These are phyloP conservation scores for Fragaria ananassa DNA, from an alignment of 306 rosid genomes.

Conservation along the genomic window DNA sequence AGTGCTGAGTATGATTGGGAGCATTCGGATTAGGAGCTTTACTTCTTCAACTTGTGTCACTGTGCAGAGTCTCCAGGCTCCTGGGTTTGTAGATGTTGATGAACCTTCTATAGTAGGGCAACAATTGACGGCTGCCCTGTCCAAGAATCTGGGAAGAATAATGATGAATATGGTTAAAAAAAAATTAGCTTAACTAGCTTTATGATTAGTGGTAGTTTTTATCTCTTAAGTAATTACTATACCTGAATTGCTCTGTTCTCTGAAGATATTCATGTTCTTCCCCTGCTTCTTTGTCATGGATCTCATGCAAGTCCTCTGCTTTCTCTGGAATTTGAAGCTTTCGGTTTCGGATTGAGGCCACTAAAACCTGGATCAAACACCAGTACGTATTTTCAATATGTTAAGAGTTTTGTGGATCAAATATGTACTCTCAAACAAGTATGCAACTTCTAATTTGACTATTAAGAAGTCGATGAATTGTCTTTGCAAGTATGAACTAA, in stretches of 20 bases:
- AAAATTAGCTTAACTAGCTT: not conserved
- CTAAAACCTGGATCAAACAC: conserved; percentile 45
- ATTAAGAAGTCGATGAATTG: too few relatives aligned
- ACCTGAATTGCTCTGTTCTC: conserved; percentile 83
- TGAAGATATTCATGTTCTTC: conserved; percentile 45
- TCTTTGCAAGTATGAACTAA: too few relatives aligned
- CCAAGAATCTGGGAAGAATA: conserved; percentile 52
- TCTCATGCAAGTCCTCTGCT: conserved; percentile 50
- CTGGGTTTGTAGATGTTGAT: conserved; percentile 20
- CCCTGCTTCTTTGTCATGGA: conserved; percentile 39
- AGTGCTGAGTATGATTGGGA: conserved; percentile 75
- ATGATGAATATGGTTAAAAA: not conserved
- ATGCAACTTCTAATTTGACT: too few relatives aligned
- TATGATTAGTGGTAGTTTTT: not conserved
- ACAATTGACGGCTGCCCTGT: conserved; percentile 53
- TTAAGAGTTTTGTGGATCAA: not conserved
- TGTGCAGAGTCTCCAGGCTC: conserved; percentile 68
- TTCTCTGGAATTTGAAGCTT: conserved; percentile 52
- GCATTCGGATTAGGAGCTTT: conserved; percentile 76
- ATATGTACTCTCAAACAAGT: not conserved
- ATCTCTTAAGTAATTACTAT: not conserved
- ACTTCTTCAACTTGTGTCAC: conserved; percentile 87
- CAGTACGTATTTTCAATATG: not conserved
- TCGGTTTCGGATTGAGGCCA: conserved; percentile 52
- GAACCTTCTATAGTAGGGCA: conserved; percentile 11